These are phyloP conservation scores for Lichtheimia corymbifera DNA, from an alignment of 371 early-diverging fungal species.

Conservation along the genomic window DNA sequence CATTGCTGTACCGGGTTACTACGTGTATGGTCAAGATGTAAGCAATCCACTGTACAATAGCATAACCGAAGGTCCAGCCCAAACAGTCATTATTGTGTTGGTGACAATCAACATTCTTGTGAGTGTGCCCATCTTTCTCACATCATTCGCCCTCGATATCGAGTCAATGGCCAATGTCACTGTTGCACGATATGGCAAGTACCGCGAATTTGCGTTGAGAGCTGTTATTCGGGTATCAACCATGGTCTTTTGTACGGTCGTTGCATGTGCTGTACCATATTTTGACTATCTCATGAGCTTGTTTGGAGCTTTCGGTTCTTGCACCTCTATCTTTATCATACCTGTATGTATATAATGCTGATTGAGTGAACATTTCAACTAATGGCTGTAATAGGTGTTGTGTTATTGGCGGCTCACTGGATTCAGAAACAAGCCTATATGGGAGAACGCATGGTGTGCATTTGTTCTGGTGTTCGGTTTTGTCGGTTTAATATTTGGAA, in stretches of 20 bases:
- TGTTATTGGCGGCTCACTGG: slow-evolving; percentile 78
- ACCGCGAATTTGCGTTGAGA: slow-evolving; percentile 58
- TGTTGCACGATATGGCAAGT: slow-evolving; percentile 50
- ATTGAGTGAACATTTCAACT: no score
- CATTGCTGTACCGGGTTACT: slow-evolving; percentile 78
- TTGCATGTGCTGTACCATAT: slow-evolving; percentile 76
- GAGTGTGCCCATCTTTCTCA: slow-evolving; percentile 79
- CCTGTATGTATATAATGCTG: slow-evolving; percentile 46
- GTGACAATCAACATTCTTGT: slow-evolving; percentile 80
- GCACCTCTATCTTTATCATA: slow-evolving; percentile 78
- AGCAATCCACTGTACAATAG: slow-evolving; percentile 74
- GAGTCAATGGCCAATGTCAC: slow-evolving; percentile 61
- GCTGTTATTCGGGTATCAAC: slow-evolving; percentile 56
- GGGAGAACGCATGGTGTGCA: slow-evolving; percentile 59
- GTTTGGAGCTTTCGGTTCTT: slow-evolving; percentile 79
- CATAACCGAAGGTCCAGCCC: slow-evolving; percentile 65
- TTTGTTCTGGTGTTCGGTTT: slow-evolving; percentile 65
- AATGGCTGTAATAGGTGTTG: slow-evolving; percentile 23
- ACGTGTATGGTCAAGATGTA: slow-evolving; percentile 72
- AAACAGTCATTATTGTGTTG: slow-evolving; percentile 66
- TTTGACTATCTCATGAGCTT: slow-evolving; percentile 82
- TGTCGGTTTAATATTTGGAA: slow-evolving; percentile 73
- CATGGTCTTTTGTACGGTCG: slow-evolving; percentile 48
- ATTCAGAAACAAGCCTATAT: slow-evolving; percentile 48
- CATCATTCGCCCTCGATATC: slow-evolving; percentile 74